phyloP scores from a whole-genome alignment of 176 grass and related monocot genomes.

The Tillandsia fasciculata region DNA sequence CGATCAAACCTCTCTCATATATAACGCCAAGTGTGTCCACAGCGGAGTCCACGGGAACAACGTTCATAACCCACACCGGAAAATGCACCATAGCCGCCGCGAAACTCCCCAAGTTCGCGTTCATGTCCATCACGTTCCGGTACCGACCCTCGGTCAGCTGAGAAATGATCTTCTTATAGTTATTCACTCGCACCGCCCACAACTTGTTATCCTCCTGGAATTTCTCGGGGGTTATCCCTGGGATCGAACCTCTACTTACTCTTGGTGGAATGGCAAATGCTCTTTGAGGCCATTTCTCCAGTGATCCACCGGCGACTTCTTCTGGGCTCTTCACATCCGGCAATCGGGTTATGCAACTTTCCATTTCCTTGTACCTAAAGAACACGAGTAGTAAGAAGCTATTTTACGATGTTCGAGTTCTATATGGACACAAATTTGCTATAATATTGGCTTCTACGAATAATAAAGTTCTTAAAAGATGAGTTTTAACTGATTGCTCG shows the following conservation, averaged over 20 bases:
- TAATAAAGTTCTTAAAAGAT: no score
- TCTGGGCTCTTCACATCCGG: conserved; percentile 34
- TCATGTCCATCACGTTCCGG: conserved; percentile 57
- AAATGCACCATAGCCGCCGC: conserved; percentile 49
- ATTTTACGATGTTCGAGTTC: no score
- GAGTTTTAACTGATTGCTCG: no score
- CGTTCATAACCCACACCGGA: conserved; percentile 84
- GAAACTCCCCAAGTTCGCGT: conserved; percentile 46
- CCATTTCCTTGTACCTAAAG: conserved; percentile 84
- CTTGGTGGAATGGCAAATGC: conserved; percentile 56
- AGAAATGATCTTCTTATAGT: conserved; percentile 59
- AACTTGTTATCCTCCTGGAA: conserved; percentile 56
- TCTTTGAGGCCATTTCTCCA: conserved; percentile 65
- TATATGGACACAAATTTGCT: no score
- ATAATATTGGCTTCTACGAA: no score
- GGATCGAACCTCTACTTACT: conserved; percentile 36
- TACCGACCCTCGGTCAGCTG: conserved; percentile 55
- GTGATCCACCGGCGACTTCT: conserved; percentile 45
- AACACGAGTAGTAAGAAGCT: no score
- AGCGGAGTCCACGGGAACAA: conserved; percentile 45
- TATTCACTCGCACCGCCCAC: conserved; percentile 54
- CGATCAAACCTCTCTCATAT: conserved; percentile 80
- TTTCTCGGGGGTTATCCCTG: conserved; percentile 38
- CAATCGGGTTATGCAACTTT: conserved; percentile 51
- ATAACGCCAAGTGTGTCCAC: conserved; percentile 60